Evolutionary conservation across 177 flowering plant genomes (phyloP), one percentile per base, ranked within the genome.

Genomic region (Vitis hybrid): DNA sequence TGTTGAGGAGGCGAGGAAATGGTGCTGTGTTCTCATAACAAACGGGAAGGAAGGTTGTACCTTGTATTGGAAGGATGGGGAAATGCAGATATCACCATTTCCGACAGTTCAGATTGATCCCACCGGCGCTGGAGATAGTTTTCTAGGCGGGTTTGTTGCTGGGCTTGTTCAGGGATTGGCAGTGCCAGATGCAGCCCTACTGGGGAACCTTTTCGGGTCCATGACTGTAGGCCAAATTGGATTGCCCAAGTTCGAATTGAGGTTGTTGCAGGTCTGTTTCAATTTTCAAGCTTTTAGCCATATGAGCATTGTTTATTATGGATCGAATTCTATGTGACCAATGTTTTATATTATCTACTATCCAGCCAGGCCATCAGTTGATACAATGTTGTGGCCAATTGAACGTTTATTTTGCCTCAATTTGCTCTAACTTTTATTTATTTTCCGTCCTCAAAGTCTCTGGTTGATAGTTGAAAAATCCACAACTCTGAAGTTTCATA

Each of bases 81-180:
- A 88, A 66, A 9, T 80, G 80, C 71, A 71, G 64, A 68, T 93
- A 46, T 75, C 80, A 14, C 94, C 99, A 0, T 95, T 93, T 77
- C 57, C 67, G 32, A 77, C 93, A 0, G 80, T 78, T 11, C 93
- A 95, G 84, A 76, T 91, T 51, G 99, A 95, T 79, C 98, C 99
- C 0, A 93, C 99, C 0, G 99, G 99, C 8, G 99, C 99, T 0
- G 99, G 97, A 13, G 98, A 95, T 77, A 90, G 98, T 68, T 92
- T 93, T 57, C 63, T 95, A 7, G 99, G 94, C 48, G 99, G 95
- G 11, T 83, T 93, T 59, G 97, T 83, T 61, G 89, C 85, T 0
- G 98, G 98, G 24, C 73, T 91, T 56, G 79, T 79, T 13, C 79
- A 83, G 9, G 97, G 94, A 0, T 75, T 93, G 81, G 57, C 83